Evolutionary conservation across 495 filamentous ascomycete species (phyloP), one percentile per base, ranked within the genome.

Genomic region (Trichoderma gamsii): DNA sequence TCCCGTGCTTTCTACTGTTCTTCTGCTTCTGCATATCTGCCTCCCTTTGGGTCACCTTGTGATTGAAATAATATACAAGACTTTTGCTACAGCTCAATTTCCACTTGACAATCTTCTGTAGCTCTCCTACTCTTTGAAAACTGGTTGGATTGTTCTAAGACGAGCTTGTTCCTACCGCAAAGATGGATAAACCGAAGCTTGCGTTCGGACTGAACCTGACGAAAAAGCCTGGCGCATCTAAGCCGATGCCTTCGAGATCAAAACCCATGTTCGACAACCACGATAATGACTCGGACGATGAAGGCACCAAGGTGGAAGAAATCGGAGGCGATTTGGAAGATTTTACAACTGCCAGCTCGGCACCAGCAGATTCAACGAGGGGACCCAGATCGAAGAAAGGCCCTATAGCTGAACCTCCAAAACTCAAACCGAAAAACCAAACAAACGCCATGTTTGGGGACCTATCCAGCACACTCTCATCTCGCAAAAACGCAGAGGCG

Each of bases 401-500:
- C 16, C 71, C 52, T 7, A 70, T 72, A 18, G 52, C 69, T 0
- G 69, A 73, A 63, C 72, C 72, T 3, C 74, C 76, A 21, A 73
- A 78, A 69, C 67, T 73, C 64, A 76, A 79, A 73, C 69, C 64
- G 65, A 71, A 81, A 69, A 67, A 64, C 35, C 61, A 71, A 1
- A 75, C 76, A 27, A 74, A 77, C 27, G 74, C 74, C 12, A 76
- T 79, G 70, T 85, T 86, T 70, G 80, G 82, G 41, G 82, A 87
- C 69, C 76, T 88, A 7, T 88, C 85, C 51, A 80, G 82, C 71
- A 78, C 80, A 0, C 77, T 83, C 38, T 80, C 81, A 63, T 85
- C 86, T 61, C 80, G 80, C 64, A 85, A 84, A 61, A 79, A 87
- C 70, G 80, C 82, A 35, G 76, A 84, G 69, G 82, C 82, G 12